Base-by-base conservation (phyloP, 1,284 basidiomycete species). In the Hemileia vastatrix region DNA sequence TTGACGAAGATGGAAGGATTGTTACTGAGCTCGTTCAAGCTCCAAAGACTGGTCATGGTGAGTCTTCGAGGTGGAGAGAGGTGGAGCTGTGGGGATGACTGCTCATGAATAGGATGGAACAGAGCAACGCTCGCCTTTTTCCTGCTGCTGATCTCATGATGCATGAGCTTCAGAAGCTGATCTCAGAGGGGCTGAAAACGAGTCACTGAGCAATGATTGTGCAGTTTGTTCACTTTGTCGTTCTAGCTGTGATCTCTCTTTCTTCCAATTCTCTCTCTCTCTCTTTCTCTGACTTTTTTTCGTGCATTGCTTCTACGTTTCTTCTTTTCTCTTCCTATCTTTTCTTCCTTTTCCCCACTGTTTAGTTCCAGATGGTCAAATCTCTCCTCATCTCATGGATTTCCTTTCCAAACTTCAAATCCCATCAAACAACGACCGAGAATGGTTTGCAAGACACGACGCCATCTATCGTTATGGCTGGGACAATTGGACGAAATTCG, bases 291-390 rank as follows among this genome's bases (percentile, higher is more conserved):
- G 4, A n/a, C n/a, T n/a, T n/a, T n/a, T n/a, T n/a, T n/a, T n/a
- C n/a, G n/a, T n/a, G n/a, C n/a, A n/a, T n/a, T n/a, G n/a, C n/a
- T n/a, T 3, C 43, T 2, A 15, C 4, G 13, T 11, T 40, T 15
- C 53, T n/a, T n/a, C n/a, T n/a, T n/a, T n/a, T n/a, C n/a, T n/a
- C n/a, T n/a, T n/a, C n/a, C n/a, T n/a, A n/a, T n/a, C n/a, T n/a
- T n/a, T n/a, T n/a, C n/a, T n/a, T n/a, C n/a, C n/a, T n/a, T n/a
- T n/a, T n/a, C n/a, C n/a, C n/a, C n/a, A n/a, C 19, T 23, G n/a
- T n/a, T n/a, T 68, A 89, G 91, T 90, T 0, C 86, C 90, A 0
- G 81, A 87, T 4, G 91, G 91, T 2, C 84, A 85, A 71, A 84
- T 95, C 71, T 93, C 90, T 1, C 79, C 83, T 67, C 91, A 93